Evolutionary conservation across 2,329 filamentous ascomycete genomes (phyloP).

Genomic region (Phaeosphaeria sp.): DNA sequence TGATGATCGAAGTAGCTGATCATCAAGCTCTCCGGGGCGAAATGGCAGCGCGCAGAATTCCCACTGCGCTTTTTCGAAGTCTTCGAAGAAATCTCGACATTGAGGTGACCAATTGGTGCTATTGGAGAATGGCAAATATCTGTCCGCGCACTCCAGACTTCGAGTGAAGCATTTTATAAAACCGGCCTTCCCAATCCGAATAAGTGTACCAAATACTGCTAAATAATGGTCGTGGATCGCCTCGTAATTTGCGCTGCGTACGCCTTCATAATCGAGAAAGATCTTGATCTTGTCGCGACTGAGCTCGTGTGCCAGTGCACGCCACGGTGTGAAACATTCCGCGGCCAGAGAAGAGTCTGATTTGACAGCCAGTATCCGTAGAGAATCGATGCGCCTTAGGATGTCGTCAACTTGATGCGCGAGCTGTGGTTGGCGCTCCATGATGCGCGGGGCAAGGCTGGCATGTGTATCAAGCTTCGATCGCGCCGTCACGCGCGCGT

Average conservation of each 20-base stretch:
- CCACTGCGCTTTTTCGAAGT: not conserved
- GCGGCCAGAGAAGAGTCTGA: not conserved
- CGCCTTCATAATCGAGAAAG: not conserved
- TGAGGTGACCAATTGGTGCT: not conserved
- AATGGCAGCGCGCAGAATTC: not conserved
- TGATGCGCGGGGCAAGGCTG: not conserved
- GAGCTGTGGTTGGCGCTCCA: not conserved
- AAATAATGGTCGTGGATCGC: not conserved
- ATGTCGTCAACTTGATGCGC: not conserved
- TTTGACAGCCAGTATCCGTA: not conserved
- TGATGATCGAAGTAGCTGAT: not conserved
- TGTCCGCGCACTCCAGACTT: not conserved
- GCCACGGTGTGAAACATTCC: not conserved
- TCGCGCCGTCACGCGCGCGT: too few species aligned
- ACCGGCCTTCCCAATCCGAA: not conserved
- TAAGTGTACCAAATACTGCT: not conserved
- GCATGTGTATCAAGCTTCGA: not conserved
- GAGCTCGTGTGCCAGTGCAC: not conserved
- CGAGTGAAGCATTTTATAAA: not conserved
- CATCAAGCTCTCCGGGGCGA: not conserved
- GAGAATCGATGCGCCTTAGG: not conserved
- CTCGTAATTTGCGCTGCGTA: not conserved
- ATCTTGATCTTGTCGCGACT: not conserved
- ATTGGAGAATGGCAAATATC: not conserved
- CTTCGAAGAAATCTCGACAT: not conserved